Percentiles rank a stretch among this genome's conserved stretches.
These are phyloP conservation scores for Cyphellophora europaea DNA, from an alignment of 2,329 filamentous ascomycete genomes.

Conservation along the genomic window DNA sequence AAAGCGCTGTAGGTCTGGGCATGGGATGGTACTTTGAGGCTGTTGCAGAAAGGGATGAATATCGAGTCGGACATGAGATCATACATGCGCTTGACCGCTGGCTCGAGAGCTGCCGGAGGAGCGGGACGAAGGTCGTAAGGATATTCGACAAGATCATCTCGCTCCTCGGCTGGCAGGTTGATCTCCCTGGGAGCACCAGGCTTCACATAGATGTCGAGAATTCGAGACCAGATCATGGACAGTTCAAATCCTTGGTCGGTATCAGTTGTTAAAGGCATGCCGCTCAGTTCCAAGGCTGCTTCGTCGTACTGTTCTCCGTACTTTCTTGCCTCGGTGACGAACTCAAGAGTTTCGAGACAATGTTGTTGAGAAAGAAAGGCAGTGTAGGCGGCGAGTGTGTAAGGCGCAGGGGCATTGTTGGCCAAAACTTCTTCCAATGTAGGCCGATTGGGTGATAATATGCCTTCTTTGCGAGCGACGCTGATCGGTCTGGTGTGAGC, in stretches of 20 bases:
- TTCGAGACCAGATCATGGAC: constrained; percentile 72
- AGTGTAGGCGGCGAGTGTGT: constrained; percentile 88
- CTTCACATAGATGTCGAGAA: constrained; percentile 82
- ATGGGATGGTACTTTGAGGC: constrained; percentile 39
- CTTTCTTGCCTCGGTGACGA: constrained; percentile 85
- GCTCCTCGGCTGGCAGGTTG: constrained; percentile 78
- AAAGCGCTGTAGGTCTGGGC: constrained; percentile 32
- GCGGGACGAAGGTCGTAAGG: constrained; percentile 52
- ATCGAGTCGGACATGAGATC: constrained; percentile 98
- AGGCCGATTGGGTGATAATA: constrained; percentile 47
- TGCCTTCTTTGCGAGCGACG: constrained; percentile 29
- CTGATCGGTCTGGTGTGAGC: constrained; percentile 33
- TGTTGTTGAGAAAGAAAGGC: constrained; percentile 95
- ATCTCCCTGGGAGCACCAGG: constrained; percentile 80
- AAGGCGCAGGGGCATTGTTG: constrained; percentile 77
- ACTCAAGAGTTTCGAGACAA: constrained; percentile 91
- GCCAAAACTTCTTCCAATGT: constrained; percentile 79
- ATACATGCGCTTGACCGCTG: constrained; percentile 79
- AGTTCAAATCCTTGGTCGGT: constrained; percentile 58
- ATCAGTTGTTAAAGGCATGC: constrained; percentile 38
- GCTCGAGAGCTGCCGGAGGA: constrained; percentile 67
- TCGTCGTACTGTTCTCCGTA: constrained; percentile 62
- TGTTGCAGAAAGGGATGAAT: constrained; percentile 81
- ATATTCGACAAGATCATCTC: constrained; percentile 65
- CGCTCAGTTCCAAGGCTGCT: constrained; percentile 36